Conservation (phyloP, 228 moss, liverwort and hornwort genomes). For the Sphagnum magellanicum region DNA sequence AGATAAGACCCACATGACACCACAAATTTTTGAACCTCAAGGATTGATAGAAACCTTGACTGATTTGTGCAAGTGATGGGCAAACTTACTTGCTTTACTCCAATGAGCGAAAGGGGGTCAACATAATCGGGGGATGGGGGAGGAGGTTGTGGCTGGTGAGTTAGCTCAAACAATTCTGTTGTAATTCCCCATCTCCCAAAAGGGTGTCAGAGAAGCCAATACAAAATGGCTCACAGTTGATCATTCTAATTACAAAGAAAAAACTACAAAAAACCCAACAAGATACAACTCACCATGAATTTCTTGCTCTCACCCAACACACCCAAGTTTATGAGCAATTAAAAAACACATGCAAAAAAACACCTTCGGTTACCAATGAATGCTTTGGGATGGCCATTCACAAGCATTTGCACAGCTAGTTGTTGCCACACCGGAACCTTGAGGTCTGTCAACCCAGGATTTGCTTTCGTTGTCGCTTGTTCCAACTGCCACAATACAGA, state of each 20-base stretch:
- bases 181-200: background rate
- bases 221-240: background rate
- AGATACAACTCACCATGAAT: too few species aligned
- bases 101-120: slow-evolving; percentile 11
- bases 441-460: slow-evolving; percentile 28
- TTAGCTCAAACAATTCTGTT: slow-evolving; percentile 45
- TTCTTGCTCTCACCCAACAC: too few species aligned
- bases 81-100: slow-evolving; percentile 18
- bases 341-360: too few species aligned
- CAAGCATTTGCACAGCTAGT: slow-evolving; percentile 25
- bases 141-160: slow-evolving; percentile 40
- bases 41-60: too few species aligned
- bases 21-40: too few species aligned
- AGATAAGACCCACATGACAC: too few species aligned
- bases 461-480: slow-evolving; percentile 10
- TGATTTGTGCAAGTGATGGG: too few species aligned
- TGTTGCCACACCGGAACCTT: slow-evolving; percentile 33
- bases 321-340: too few species aligned
- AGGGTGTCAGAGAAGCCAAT: background rate
- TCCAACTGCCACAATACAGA: slow-evolving; percentile 9
- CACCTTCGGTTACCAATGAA: slow-evolving; percentile 16
- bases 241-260: too few species aligned
- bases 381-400: slow-evolving; percentile 32
- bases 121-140: slow-evolving; percentile 32
- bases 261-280: too few species aligned